A percentile compares a stretch with the other conserved stretches of the same genome.
Conservation (phyloP, 495 filamentous ascomycete species). For the Amphirosellinia nigrospora region DNA sequence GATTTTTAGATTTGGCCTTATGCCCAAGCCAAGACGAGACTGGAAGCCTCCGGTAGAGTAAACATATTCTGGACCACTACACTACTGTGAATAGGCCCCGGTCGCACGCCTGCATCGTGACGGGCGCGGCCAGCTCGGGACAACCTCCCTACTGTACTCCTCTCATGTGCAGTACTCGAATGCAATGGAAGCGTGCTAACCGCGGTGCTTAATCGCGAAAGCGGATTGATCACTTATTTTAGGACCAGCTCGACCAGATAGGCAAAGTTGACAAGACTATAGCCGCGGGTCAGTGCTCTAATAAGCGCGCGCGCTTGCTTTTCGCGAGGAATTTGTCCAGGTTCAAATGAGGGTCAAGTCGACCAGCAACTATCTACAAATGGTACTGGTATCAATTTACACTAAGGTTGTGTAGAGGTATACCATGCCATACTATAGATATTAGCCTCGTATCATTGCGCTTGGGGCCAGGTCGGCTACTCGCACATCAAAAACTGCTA, state of each 20-base stretch:
- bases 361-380: not conserved
- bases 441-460: not conserved
- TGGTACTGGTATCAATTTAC: not conserved
- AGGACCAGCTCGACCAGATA: not conserved
- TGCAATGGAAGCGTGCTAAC: constrained; percentile 4
- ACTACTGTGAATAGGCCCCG: not conserved
- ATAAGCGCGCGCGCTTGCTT: constrained; percentile 22
- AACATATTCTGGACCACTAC: not conserved
- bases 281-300: not conserved
- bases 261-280: not conserved
- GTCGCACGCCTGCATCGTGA: not conserved
- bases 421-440: constrained; percentile 8
- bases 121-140: not conserved
- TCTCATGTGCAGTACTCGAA: not conserved
- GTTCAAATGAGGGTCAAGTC: not conserved
- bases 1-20: constrained; percentile 24
- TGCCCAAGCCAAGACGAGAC: constrained; percentile 15
- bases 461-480: constrained; percentile 6
- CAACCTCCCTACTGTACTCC: not conserved
- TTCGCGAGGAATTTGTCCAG: not conserved
- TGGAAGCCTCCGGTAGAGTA: constrained; percentile 1
- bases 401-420: too few species aligned
- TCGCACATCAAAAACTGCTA: too few species aligned
- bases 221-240: constrained; percentile 5
- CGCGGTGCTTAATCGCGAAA: not conserved